These are phyloP conservation scores for Lactarius tabidus DNA, from an alignment of 768 basidiomycete genomes.

Conservation along the genomic window DNA sequence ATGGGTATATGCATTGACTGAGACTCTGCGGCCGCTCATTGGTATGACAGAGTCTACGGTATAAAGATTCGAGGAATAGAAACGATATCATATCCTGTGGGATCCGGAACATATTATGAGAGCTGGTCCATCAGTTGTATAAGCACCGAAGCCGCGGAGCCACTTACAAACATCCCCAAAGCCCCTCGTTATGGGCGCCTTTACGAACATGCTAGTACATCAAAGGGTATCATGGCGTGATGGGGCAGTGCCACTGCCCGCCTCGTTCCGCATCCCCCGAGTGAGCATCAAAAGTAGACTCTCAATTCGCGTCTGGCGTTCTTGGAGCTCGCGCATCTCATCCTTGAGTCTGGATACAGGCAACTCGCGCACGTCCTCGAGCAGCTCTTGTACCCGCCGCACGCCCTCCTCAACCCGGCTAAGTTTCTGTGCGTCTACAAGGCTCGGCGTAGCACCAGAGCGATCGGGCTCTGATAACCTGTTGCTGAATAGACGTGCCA, in stretches of 20 bases:
- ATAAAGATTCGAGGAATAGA: background rate
- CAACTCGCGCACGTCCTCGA: conserved; percentile 60
- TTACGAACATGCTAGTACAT: background rate
- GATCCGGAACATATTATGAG: background rate
- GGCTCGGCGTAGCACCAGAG: conserved; percentile 23
- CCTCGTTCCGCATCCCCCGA: conserved; percentile 52
- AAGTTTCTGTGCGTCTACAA: conserved; percentile 25
- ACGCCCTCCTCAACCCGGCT: conserved; percentile 44
- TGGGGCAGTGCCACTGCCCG: conserved; percentile 6
- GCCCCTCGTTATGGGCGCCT: background rate
- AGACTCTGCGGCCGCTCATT: background rate
- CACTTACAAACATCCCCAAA: background rate
- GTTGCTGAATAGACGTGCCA: conserved; percentile 44
- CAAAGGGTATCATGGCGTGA: conserved; percentile 24
- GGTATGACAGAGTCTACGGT: background rate
- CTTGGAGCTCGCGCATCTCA: conserved; percentile 78
- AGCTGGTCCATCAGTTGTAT: background rate
- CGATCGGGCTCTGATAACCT: conserved; percentile 19
- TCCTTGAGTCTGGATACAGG: conserved; percentile 66
- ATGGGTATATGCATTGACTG: background rate
- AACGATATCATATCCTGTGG: background rate
- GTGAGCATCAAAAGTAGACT: conserved; percentile 65
- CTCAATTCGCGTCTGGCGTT: conserved; percentile 77
- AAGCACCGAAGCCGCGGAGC: background rate
- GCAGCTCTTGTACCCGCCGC: conserved; percentile 52